A percentile compares a stretch with the other conserved stretches of the same genome.
Evolutionary conservation across 345 rosid species (phyloP).

Genomic region (Eutrema heterophyllum): DNA sequence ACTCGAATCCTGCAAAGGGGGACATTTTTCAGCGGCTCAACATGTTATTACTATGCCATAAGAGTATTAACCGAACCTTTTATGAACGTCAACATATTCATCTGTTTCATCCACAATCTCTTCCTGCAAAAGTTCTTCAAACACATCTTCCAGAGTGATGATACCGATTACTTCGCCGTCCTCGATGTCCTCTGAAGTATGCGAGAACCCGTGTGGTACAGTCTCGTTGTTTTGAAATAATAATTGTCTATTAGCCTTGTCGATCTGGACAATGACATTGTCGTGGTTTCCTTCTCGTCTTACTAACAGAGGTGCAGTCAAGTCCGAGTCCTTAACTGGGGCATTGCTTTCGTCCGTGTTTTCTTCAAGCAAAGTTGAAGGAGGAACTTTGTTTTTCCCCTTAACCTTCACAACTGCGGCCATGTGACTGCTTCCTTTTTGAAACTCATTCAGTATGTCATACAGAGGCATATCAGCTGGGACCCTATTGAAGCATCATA

Average conservation of each 20-base stretch:
- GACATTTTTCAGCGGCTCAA: not conserved
- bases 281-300: constrained; percentile 56
- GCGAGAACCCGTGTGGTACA: constrained; percentile 36
- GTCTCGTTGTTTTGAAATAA: constrained; percentile 34
- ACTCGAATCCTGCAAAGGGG: constrained; percentile 73
- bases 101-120: constrained; percentile 99
- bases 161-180: constrained; percentile 95
- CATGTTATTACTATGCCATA: not conserved
- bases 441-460: constrained; percentile 94
- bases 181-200: constrained; percentile 64
- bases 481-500: constrained; percentile 47
- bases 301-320: constrained; percentile 62
- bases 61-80: constrained; percentile 41
- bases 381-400: constrained; percentile 51
- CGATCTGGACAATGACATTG: constrained; percentile 60
- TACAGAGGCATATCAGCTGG: constrained; percentile 98
- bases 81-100: constrained; percentile 96
- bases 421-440: constrained; percentile 99
- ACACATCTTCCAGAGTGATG: constrained; percentile 95
- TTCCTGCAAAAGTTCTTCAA: constrained; percentile 95
- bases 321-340: constrained; percentile 39
- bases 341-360: constrained; percentile 40
- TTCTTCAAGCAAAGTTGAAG: constrained; percentile 42
- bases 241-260: constrained; percentile 39
- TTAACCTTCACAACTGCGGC: constrained; percentile 94